Evolutionary conservation across 2,329 filamentous ascomycete species (phyloP), one percentile per base, ranked within the genome.

Genomic region (Didymella keratinophila): DNA sequence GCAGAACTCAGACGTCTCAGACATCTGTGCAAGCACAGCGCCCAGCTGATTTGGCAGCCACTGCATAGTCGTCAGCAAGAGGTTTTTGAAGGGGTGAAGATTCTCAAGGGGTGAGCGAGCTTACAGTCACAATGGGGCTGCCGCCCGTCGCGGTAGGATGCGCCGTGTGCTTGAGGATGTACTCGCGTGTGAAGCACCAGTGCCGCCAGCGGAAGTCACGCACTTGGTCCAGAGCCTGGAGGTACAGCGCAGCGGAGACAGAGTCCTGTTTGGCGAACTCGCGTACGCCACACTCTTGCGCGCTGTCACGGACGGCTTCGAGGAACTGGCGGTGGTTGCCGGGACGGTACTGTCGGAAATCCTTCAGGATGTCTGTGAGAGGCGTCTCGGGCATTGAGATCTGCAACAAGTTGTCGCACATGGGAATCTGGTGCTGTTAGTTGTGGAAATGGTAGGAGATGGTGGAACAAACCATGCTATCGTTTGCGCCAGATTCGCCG

Each of bases 401-500:
- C 74, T 95, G 86, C 56, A 95, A 84, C 50, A 97, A 84, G 75
- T 94, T 93, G 77, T 97, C 94, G 71, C 94, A 87, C 3, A 97
- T 86, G 3, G 94, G 93, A 53, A 96, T 89, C 84, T 85, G 54
- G 39, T 16, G 7, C 2, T 30, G 20, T 64, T 27, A 61, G 52
- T 36, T n/a, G 32, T 12, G 23, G 1, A 12, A 5, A 20, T 25
- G 2, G 21, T 9, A 10, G 7, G 11, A 32, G 2, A 8, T 12
- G 28, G 9, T 11, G 23, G 23, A 20, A 62, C 76, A 53, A 77
- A 87, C 85, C 83, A 98, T 97, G 79, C 89, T 91, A 80, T 98
- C 94, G 74, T 97, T 97, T 66, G 94, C 94, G 42, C 94, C 94
- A 48, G 89, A 93, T 80, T 97, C 94, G 66, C 94, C 94, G 30